Conservation (phyloP, 108 stramenopile species). For the Skeletonema tropicum region DNA sequence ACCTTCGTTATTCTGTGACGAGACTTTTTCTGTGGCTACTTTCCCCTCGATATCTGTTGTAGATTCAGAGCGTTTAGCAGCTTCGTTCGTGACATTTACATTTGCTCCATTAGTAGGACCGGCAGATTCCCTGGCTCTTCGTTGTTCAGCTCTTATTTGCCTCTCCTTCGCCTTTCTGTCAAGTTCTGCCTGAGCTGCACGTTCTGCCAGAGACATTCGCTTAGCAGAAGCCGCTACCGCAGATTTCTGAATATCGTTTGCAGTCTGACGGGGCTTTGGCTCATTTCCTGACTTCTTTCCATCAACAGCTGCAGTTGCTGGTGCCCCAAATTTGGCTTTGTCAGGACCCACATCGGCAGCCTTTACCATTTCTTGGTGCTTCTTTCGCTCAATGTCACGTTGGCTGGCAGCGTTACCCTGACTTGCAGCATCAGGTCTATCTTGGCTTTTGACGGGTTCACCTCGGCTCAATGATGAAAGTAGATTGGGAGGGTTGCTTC, state of each 20-base stretch:
- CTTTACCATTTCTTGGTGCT: conserved; percentile 40
- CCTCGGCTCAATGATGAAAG: not conserved
- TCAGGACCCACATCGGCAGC: conserved; percentile 1
- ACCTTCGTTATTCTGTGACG: not conserved
- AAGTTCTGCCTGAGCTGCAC: conserved; percentile 7
- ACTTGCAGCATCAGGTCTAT: conserved; percentile 6
- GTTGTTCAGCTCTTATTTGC: not conserved
- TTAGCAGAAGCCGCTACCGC: not conserved
- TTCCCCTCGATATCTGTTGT: not conserved
- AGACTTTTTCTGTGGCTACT: not conserved
- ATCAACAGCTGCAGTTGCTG: not conserved
- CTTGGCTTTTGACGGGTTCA: not conserved
- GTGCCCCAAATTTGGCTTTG: conserved; percentile 1
- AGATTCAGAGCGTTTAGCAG: not conserved
- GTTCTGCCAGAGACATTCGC: conserved; percentile 13
- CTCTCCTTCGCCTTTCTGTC: conserved; percentile 6
- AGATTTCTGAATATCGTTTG: conserved; percentile 11
- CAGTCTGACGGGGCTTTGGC: not conserved
- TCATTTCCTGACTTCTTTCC: not conserved
- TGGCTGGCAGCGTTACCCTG: conserved; percentile 18
- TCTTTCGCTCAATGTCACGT: conserved; percentile 34
- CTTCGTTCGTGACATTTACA: not conserved
- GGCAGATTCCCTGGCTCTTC: not conserved
- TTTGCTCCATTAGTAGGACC: not conserved
- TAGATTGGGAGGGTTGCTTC: conserved; percentile 1